Conservation (phyloP, 2,329 filamentous ascomycete genomes). For the Blumeria hordei region DNA sequence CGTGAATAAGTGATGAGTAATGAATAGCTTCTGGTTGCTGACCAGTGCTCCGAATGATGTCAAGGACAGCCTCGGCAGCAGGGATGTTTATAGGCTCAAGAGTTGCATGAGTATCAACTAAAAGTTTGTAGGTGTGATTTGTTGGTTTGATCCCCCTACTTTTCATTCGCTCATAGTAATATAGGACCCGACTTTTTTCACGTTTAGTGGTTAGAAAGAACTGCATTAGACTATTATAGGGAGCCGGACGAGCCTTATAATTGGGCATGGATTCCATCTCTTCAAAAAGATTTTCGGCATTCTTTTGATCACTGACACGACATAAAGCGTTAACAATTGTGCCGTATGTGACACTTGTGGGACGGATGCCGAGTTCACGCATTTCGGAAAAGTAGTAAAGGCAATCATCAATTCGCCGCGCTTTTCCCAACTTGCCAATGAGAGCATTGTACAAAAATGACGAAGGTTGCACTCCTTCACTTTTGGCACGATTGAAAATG, state of each 20-base stretch:
- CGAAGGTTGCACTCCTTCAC: constrained; percentile 83
- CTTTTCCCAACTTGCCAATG: constrained; percentile 95
- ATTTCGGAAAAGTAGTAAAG: constrained; percentile 97
- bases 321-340: constrained; percentile 95
- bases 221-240: constrained; percentile 99
- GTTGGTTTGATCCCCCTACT: constrained; percentile 70
- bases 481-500: constrained; percentile 84
- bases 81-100: constrained; percentile 77
- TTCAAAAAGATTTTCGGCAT: constrained; percentile 91
- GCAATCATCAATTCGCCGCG: constrained; percentile 90
- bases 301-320: constrained; percentile 91
- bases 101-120: constrained; percentile 86
- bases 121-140: constrained; percentile 88
- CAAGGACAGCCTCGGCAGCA: constrained; percentile 64
- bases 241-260: constrained; percentile 91
- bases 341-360: constrained; percentile 91
- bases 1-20: constrained; percentile 87
- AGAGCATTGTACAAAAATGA: constrained; percentile 96
- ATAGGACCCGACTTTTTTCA: constrained; percentile 76
- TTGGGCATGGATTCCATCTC: constrained; percentile 99
- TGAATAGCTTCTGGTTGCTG: constrained; percentile 74
- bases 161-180: constrained; percentile 90
- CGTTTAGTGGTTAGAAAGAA: constrained; percentile 97
- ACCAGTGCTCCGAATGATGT: constrained; percentile 49
- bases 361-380: constrained; percentile 75